phyloP scores from a whole-genome alignment of 164 flowering plant genomes.

The Vitis cinerea region DNA sequence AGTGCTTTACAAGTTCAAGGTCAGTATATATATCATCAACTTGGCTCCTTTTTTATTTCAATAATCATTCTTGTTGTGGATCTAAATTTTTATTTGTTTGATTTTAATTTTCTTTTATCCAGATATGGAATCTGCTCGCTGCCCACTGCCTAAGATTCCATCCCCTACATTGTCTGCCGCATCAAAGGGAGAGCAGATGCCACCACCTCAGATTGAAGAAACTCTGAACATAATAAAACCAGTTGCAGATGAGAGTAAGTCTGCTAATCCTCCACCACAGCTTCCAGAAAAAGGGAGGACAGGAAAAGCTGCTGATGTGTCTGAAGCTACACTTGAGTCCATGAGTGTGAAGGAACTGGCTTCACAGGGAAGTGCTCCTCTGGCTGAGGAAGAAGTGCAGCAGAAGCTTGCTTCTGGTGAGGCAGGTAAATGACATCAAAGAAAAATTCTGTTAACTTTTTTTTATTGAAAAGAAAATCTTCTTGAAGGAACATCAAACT shows the following conservation, averaged over 20 bases:
- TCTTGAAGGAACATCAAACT: no score
- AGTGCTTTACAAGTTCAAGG: constrained; percentile 79
- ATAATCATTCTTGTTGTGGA: neutral
- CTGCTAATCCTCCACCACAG: constrained; percentile 32
- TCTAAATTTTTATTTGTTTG: neutral
- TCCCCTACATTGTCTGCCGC: constrained; percentile 75
- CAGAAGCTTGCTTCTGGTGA: constrained; percentile 70
- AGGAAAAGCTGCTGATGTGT: constrained; percentile 39
- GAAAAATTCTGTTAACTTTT: no score
- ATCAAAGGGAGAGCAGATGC: constrained; percentile 54
- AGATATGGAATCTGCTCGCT: constrained; percentile 87
- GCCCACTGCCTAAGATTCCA: constrained; percentile 50
- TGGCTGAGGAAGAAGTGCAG: constrained; percentile 84
- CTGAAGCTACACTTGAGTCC: constrained; percentile 76
- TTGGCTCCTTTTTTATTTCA: neutral
- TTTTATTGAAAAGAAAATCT: no score
- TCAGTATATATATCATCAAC: constrained; percentile 13
- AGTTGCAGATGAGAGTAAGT: constrained; percentile 27
- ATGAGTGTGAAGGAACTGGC: constrained; percentile 57
- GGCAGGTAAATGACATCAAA: constrained; percentile 49
- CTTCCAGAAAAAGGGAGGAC: constrained; percentile 33
- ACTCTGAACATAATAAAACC: constrained; percentile 30
- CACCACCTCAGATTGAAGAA: constrained; percentile 30
- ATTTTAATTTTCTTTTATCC: neutral
- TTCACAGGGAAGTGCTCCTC: constrained; percentile 76